Base-by-base conservation (phyloP, 768 basidiomycete genomes). In the Saitozyma podzolica region DNA sequence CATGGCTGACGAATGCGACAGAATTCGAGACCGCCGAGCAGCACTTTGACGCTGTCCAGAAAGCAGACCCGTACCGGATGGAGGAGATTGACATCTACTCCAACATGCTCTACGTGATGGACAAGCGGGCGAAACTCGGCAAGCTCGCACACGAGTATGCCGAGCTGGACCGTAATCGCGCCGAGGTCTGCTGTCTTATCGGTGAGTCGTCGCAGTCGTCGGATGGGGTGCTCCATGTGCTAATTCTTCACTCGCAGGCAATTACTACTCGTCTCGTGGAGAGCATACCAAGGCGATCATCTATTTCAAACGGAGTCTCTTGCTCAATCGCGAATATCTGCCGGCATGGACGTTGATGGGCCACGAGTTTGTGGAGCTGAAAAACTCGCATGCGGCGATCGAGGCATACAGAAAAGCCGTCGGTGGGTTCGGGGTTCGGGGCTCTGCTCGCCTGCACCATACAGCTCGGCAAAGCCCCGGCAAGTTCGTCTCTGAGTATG, bases 261-360 rank as follows among this genome's bases (percentile, higher is more conserved):
- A 98, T 73, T 92, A 97, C 74, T 95, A 94, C 81, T 96, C 94
- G 8, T 83, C 95, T 13, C 87, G 92, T 37, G 86, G 87, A 11
- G 95, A 98, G 73, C 93, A 97, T 79, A 92, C 92, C 77, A 94
- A 95, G 80, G 93, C 96, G 0, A 88, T 97, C 67, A 89, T 89
- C 72, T 97, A 97, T 80, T 98, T 98, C 81, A 85, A 89, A 66
- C 85, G 94, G 62, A 92, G 95, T 8, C 90, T 93, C n/a, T 89
- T 94, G 73, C 85, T 99, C 52, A 94, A 99, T 78, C 86, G 90
- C 59, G 93, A 90, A 1, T 98, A 93, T 80, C 84, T 98, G 50
- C 90, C 93, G 8, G 96, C 96, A 6, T 99, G 96, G 96, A 98
- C 95, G 5, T 81, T 99, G 66, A 93, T 99, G 92, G 96, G 96